Base-by-base conservation (phyloP, 2,329 filamentous ascomycete species). In the Microascus cirrosus region DNA sequence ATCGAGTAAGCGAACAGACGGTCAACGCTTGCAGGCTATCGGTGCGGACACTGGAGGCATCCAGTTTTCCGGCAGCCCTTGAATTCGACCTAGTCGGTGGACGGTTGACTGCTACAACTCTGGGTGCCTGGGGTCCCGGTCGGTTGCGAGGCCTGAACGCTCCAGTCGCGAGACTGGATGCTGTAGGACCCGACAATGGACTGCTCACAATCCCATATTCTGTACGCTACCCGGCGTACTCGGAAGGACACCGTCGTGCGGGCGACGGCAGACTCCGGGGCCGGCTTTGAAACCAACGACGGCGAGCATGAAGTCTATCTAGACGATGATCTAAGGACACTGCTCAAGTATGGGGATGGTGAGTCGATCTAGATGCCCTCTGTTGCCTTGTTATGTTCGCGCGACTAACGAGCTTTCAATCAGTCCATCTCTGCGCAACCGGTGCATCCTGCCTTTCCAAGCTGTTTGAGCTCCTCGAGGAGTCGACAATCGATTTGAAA, bases 111-210 rank as follows among this genome's bases (percentile, higher is more conserved):
- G 20, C 45, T 22, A 50, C 22, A 50, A 24, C 22, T 22, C 45
- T 24, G n/a, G 25, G 35, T 56, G 55, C 28, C 25, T 48, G 25
- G 55, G 25, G 25, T 56, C 42, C n/a, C 55, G 55, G 22, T 56
- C 22, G 42, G 20, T 50, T 56, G 55, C 52, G 35, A 54, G 56
- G 35, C 45, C 42, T 53, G 35, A 51, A 77, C 75, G 78, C 74
- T 78, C 77, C 79, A 74, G 79, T 82, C 79, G 74, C 69, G 71
- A 77, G 80, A 80, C 80, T 82, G 78, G 79, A 76, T 78, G 78
- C 77, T 76, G 73, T 70, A 73, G 68, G 70, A 74, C 72, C 71
- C 73, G 73, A 76, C 70, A 68, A 84, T 84, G 81, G 80, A 83
- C 69, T 74, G 73, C 67, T 74, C 77, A 65, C 71, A 73, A 60